These are phyloP conservation scores for Coemansia asiatica DNA, from an alignment of 192 early-diverging fungal species.

Conservation along the genomic window DNA sequence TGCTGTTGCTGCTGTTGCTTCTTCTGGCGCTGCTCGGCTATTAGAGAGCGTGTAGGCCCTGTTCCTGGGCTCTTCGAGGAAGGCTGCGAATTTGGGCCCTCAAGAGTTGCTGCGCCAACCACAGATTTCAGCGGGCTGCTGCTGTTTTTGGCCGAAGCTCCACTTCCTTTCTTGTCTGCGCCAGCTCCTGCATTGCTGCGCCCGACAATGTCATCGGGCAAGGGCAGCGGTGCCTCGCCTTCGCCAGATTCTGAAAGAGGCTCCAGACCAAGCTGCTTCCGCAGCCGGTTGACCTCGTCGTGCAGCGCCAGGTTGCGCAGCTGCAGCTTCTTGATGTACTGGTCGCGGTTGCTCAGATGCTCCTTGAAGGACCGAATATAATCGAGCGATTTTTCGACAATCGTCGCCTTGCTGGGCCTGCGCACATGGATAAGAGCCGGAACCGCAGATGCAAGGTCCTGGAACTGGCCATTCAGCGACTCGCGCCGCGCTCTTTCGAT, in stretches of 20 bases:
- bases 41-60: not conserved
- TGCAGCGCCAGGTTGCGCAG: conserved; percentile 59
- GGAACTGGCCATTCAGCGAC: conserved; percentile 76
- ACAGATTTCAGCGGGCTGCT: conserved; percentile 11
- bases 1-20: conserved; percentile 7
- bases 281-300: conserved; percentile 63
- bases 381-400: conserved; percentile 76
- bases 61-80: not conserved
- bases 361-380: conserved; percentile 58
- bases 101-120: not conserved
- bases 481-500: conserved; percentile 80
- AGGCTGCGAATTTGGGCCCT: not conserved
- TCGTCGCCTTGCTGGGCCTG: conserved; percentile 78
- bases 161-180: not conserved
- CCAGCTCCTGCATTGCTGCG: conserved; percentile 5
- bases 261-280: conserved; percentile 60
- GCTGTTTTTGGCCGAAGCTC: not conserved
- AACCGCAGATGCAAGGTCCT: conserved; percentile 77
- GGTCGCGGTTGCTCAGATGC: conserved; percentile 47
- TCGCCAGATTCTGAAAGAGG: conserved; percentile 39
- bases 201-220: conserved; percentile 1
- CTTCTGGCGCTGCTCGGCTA: conserved; percentile 4
- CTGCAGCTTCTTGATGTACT: conserved; percentile 53
- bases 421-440: conserved; percentile 70
- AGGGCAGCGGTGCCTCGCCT: conserved; percentile 4